Evolutionary conservation across 306 rosid genomes (phyloP).

Genomic region (Cucumis hystrix): DNA sequence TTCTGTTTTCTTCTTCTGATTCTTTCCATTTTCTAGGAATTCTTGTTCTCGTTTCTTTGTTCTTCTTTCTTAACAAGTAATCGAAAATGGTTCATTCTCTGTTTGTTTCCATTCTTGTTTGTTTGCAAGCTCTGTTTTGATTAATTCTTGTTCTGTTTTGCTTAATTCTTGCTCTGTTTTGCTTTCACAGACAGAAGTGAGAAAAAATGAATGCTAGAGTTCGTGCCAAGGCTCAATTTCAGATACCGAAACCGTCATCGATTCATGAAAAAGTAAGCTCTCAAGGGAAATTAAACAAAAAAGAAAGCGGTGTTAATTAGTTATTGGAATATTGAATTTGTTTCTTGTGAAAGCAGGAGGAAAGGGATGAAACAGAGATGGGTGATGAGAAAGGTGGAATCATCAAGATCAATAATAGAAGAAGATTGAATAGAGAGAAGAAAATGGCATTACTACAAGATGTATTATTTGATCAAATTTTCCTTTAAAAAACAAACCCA

Average conservation of each 20-base stretch:
- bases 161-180: neutral
- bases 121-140: slow-evolving; percentile 40
- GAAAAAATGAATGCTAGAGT: slow-evolving; percentile 37
- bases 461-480: slow-evolving; percentile 17
- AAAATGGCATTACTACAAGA: slow-evolving; percentile 71
- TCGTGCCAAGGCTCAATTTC: slow-evolving; percentile 37
- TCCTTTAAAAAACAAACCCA: neutral
- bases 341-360: neutral
- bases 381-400: neutral
- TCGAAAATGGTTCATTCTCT: slow-evolving; percentile 10
- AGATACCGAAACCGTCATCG: slow-evolving; percentile 31
- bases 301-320: no score
- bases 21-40: neutral
- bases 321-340: neutral
- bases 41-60: slow-evolving; percentile 18
- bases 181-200: slow-evolving; percentile 2
- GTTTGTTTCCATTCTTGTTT: slow-evolving; percentile 11
- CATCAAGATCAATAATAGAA: slow-evolving; percentile 17
- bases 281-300: no score
- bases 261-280: slow-evolving; percentile 30
- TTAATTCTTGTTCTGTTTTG: neutral
- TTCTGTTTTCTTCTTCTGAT: neutral
- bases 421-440: slow-evolving; percentile 57
- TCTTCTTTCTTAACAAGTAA: slow-evolving; percentile 19
- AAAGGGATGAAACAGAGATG: neutral